phyloP scores from a whole-genome alignment of 1,139 yeast genomes.

The Yamadazyma blattariae region DNA sequence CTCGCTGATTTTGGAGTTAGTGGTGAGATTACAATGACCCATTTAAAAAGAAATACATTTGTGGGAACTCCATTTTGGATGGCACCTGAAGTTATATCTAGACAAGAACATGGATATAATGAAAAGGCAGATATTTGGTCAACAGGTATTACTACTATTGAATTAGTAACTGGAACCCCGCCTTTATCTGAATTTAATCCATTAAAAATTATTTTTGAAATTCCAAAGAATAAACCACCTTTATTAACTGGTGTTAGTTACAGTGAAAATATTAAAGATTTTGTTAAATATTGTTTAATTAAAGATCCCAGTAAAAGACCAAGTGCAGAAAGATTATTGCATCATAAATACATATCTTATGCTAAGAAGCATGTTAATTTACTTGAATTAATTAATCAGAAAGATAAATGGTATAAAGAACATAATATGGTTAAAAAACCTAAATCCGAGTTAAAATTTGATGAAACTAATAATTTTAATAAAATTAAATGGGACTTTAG shows the following conservation, averaged over 20 bases:
- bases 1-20: constrained; percentile 88
- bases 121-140: constrained; percentile 90
- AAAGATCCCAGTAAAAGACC: constrained; percentile 59
- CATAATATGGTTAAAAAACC: constrained; percentile 9
- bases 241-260: constrained; percentile 42
- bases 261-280: constrained; percentile 54
- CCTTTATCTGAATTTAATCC: constrained; percentile 72
- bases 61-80: constrained; percentile 94
- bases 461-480: constrained; percentile 6
- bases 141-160: constrained; percentile 78
- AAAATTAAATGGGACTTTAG: constrained; percentile 22
- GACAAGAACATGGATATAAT: constrained; percentile 55
- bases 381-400: constrained; percentile 12
- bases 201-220: constrained; percentile 67
- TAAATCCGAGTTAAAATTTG: constrained; percentile 8
- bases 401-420: constrained; percentile 22
- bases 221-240: constrained; percentile 73
- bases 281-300: constrained; percentile 56
- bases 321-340: constrained; percentile 40
- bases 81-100: constrained; percentile 81
- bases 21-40: constrained; percentile 67
- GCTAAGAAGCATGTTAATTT: constrained; percentile 10
- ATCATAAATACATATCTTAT: constrained; percentile 41
- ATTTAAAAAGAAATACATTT: constrained; percentile 62
- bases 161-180: constrained; percentile 68